phyloP scores from a whole-genome alignment of 2,329 filamentous ascomycete species.

The Stemphylium beticola region DNA sequence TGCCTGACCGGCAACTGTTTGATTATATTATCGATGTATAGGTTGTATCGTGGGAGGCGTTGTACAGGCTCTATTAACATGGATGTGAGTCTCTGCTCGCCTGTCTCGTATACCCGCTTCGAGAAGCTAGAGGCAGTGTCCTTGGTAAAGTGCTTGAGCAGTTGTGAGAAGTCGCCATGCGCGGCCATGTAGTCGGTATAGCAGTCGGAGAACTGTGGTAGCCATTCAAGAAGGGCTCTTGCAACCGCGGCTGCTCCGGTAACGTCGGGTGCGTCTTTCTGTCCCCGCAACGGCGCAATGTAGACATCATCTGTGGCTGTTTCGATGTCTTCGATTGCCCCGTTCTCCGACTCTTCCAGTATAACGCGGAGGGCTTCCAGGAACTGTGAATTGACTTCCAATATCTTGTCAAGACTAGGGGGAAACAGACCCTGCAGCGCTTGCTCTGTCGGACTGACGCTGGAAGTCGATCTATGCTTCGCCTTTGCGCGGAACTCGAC shows the following conservation, averaged over 20 bases:
- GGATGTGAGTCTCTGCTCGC: slow-evolving; percentile 89
- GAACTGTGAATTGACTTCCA: slow-evolving; percentile 82
- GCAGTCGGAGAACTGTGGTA: slow-evolving; percentile 87
- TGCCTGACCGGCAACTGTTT: slow-evolving; percentile 84
- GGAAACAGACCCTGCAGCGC: slow-evolving; percentile 82
- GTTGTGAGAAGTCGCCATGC: slow-evolving; percentile 83
- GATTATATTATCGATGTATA: slow-evolving; percentile 95
- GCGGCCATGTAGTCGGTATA: slow-evolving; percentile 93
- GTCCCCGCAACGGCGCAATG: slow-evolving; percentile 42
- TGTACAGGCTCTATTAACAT: slow-evolving; percentile 96
- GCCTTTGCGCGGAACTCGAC: slow-evolving; percentile 78
- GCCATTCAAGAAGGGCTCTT: slow-evolving; percentile 85
- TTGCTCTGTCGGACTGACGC: slow-evolving; percentile 73
- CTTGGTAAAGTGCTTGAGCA: slow-evolving; percentile 78
- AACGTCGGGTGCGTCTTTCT: slow-evolving; percentile 65
- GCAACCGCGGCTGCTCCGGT: slow-evolving; percentile 81
- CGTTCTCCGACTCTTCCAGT: slow-evolving; percentile 83
- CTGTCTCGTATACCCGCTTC: slow-evolving; percentile 77
- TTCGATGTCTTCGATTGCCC: slow-evolving; percentile 78
- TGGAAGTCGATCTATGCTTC: slow-evolving; percentile 62
- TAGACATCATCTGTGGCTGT: slow-evolving; percentile 51
- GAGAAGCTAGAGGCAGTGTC: slow-evolving; percentile 82
- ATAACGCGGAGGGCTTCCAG: slow-evolving; percentile 75
- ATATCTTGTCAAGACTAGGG: slow-evolving; percentile 76
- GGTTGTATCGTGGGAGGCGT: slow-evolving; percentile 87